A percentile compares a stretch with the other conserved stretches of the same genome.
Conservation (phyloP, 2,329 filamentous ascomycete genomes). For the Teratosphaeria viscida region DNA sequence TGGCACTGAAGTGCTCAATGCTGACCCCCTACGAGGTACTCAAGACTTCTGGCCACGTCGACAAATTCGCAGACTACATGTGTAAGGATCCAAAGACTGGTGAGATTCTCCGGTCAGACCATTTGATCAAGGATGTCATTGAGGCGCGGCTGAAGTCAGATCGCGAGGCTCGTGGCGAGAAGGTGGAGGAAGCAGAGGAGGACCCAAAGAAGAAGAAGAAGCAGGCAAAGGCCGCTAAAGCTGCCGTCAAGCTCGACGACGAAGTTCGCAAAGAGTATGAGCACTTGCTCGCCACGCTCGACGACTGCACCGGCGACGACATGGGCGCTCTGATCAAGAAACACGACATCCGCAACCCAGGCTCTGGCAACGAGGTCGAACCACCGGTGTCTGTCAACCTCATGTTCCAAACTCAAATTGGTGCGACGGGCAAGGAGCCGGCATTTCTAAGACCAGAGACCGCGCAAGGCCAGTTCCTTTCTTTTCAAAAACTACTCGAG, state of each 20-base stretch:
- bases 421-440: slow-evolving; percentile 75
- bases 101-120: slow-evolving; percentile 91
- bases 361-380: slow-evolving; percentile 63
- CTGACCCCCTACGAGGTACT: slow-evolving; percentile 87
- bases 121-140: slow-evolving; percentile 89
- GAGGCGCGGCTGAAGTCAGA: slow-evolving; percentile 79
- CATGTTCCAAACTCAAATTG: slow-evolving; percentile 96
- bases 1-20: slow-evolving; percentile 89
- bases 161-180: slow-evolving; percentile 81
- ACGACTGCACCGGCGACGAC: slow-evolving; percentile 84
- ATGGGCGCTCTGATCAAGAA: slow-evolving; percentile 83
- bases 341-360: slow-evolving; percentile 82
- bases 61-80: slow-evolving; percentile 99
- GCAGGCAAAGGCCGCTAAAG: slow-evolving; percentile 48
- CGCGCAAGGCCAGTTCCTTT: slow-evolving; percentile 94
- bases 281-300: slow-evolving; percentile 81
- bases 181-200: slow-evolving; percentile 64
- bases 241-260: slow-evolving; percentile 74
- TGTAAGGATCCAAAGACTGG: slow-evolving; percentile 83
- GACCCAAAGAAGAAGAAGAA: slow-evolving; percentile 78
- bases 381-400: slow-evolving; percentile 91
- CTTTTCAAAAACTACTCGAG: slow-evolving; percentile 91
- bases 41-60: slow-evolving; percentile 88
- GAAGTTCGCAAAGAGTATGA: slow-evolving; percentile 80
- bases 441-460: slow-evolving; percentile 90